These are phyloP conservation scores for Chloropicon primus DNA, from an alignment of 139 green algal genomes.

Conservation along the genomic window DNA sequence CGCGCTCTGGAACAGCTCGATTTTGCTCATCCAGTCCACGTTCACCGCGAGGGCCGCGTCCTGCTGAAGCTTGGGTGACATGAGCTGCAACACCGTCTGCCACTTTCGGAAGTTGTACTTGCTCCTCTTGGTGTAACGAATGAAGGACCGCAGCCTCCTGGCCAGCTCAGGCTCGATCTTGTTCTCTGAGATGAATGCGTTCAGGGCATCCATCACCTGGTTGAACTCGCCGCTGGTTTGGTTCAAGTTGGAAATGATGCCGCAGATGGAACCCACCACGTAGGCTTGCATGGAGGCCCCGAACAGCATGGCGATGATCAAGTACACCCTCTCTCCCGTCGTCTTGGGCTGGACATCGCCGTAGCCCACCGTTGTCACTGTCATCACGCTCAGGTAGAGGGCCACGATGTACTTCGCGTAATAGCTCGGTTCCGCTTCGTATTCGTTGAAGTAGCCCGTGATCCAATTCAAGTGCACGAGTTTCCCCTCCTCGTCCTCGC, in stretches of 20 bases:
- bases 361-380: constrained; percentile 19
- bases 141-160: constrained; percentile 7
- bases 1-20: constrained; percentile 5
- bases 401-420: neutral
- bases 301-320: constrained; percentile 17
- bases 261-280: constrained; percentile 15
- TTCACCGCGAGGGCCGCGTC: constrained; percentile 10
- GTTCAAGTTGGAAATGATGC: constrained; percentile 14
- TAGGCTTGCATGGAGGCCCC: constrained; percentile 15
- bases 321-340: constrained; percentile 10
- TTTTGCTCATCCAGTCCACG: constrained; percentile 5
- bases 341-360: constrained; percentile 16
- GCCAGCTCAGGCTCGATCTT: constrained; percentile 5
- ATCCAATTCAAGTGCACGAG: constrained; percentile 3
- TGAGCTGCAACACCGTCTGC: constrained; percentile 10
- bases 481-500: neutral
- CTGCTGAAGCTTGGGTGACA: constrained; percentile 9
- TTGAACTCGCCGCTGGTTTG: constrained; percentile 6
- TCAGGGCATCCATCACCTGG: constrained; percentile 16
- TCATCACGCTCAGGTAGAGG: constrained; percentile 5
- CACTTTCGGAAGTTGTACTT: constrained; percentile 1
- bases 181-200: constrained; percentile 12
- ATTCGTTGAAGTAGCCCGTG: constrained; percentile 10
- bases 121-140: constrained; percentile 7
- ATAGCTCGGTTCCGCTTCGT: neutral